Conservation (phyloP, 371 early-diverging fungal species). For the Haplosporangium sp. region DNA sequence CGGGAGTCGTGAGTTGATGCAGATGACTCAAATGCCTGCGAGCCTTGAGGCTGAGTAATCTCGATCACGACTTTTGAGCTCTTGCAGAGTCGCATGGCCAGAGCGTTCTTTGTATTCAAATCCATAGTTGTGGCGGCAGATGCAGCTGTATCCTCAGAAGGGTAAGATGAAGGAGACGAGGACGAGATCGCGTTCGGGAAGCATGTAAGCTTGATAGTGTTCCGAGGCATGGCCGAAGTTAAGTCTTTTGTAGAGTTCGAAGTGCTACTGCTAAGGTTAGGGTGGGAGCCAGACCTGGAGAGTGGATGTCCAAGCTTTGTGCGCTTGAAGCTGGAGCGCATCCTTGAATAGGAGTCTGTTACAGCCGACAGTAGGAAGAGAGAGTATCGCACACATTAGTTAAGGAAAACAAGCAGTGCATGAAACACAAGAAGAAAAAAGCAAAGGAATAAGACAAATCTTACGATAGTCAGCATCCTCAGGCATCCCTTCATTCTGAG, state of each 20-base stretch:
- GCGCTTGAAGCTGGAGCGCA: slow-evolving; percentile 21
- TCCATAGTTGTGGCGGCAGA: not conserved
- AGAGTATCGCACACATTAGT: no score
- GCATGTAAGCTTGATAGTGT: slow-evolving; percentile 46
- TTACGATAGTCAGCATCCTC: slow-evolving; percentile 36
- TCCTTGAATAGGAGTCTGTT: slow-evolving; percentile 27
- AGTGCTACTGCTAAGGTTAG: slow-evolving; percentile 12
- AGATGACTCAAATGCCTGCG: slow-evolving; percentile 14
- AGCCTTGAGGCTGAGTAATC: slow-evolving; percentile 31
- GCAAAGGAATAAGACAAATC: not conserved
- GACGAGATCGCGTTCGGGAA: slow-evolving; percentile 27
- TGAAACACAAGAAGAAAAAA: no score
- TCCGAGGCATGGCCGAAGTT: slow-evolving; percentile 20
- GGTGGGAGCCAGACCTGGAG: slow-evolving; percentile 9
- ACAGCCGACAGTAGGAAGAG: not conserved
- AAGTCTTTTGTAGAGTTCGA: slow-evolving; percentile 11
- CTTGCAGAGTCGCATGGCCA: slow-evolving; percentile 28
- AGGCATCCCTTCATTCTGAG: not conserved
- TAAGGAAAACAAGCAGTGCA: no score
- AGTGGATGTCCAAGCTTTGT: slow-evolving; percentile 11
- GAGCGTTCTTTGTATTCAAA: slow-evolving; percentile 13
- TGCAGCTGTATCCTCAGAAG: not conserved
- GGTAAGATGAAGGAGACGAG: no score
- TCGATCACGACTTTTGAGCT: slow-evolving; percentile 49
- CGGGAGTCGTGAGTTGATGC: not conserved